Evolutionary conservation across 768 basidiomycete species (phyloP).

Genomic region (Lentinula detonsa): DNA sequence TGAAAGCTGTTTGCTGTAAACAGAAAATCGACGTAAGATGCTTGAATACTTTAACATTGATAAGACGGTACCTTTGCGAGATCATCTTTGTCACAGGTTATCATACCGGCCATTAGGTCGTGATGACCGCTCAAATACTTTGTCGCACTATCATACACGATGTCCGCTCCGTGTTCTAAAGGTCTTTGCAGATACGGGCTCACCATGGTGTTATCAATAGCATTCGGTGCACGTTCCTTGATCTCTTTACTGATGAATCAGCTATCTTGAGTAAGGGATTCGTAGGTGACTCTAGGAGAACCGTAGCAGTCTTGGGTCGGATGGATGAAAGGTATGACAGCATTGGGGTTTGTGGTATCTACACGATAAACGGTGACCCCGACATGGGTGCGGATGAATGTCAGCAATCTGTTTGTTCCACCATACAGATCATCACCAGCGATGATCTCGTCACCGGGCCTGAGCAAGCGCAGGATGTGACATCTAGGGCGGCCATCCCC

Average conservation of each 20-base stretch:
- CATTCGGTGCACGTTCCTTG: constrained; percentile 17
- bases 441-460: constrained; percentile 92
- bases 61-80: constrained; percentile 61
- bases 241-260: no score
- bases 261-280: no score
- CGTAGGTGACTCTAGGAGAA: no score
- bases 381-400: constrained; percentile 81
- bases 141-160: constrained; percentile 97
- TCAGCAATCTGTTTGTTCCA: constrained; percentile 91
- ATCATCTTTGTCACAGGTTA: constrained; percentile 89
- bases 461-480: constrained; percentile 84
- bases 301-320: constrained; percentile 77
- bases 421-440: constrained; percentile 98
- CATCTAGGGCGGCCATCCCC: constrained; percentile 35
- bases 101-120: constrained; percentile 97
- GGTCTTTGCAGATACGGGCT: constrained; percentile 96
- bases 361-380: constrained; percentile 90
- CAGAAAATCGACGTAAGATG: not conserved
- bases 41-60: not conserved
- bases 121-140: constrained; percentile 98
- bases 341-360: constrained; percentile 76
- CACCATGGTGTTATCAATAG: constrained; percentile 99
- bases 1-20: constrained; percentile 75
- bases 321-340: constrained; percentile 57
- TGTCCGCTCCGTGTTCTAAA: constrained; percentile 91